Evolutionary conservation across 345 rosid species (phyloP).

Genomic region (Trapa incisa): DNA sequence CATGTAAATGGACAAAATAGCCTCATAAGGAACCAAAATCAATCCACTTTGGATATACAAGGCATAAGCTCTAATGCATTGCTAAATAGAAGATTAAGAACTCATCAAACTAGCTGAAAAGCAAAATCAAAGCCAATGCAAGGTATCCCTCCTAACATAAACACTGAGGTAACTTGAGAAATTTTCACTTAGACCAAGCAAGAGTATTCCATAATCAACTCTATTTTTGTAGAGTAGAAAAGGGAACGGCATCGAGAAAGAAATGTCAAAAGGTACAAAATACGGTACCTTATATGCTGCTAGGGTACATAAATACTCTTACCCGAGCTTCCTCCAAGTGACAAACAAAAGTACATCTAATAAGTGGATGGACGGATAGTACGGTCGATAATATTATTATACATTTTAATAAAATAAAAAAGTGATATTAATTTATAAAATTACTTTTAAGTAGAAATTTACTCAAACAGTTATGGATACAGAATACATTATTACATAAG

Average conservation of each 20-base stretch:
- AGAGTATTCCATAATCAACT: not conserved
- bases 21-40: not conserved
- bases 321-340: slow-evolving; percentile 58
- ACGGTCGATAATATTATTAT: too few relatives aligned
- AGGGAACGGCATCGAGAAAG: not conserved
- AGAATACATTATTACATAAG: too few relatives aligned
- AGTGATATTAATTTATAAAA: too few relatives aligned
- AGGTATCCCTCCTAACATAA: not conserved
- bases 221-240: not conserved
- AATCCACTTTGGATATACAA: not conserved
- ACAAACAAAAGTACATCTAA: not conserved
- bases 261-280: not conserved
- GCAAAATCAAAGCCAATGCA: not conserved
- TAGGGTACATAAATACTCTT: slow-evolving; percentile 90
- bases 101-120: too few relatives aligned
- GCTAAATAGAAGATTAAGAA: too few relatives aligned
- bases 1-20: not conserved
- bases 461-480: too few relatives aligned
- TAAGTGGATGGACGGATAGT: not conserved
- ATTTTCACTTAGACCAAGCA: not conserved
- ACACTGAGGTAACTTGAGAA: not conserved
- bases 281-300: slow-evolving; percentile 63
- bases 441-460: too few relatives aligned
- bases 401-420: too few relatives aligned
- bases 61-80: too few relatives aligned